Evolutionary conservation across 805 yeast genomes (phyloP), one percentile per base, ranked within the genome.

Genomic region (Kuraishia capsulata): DNA sequence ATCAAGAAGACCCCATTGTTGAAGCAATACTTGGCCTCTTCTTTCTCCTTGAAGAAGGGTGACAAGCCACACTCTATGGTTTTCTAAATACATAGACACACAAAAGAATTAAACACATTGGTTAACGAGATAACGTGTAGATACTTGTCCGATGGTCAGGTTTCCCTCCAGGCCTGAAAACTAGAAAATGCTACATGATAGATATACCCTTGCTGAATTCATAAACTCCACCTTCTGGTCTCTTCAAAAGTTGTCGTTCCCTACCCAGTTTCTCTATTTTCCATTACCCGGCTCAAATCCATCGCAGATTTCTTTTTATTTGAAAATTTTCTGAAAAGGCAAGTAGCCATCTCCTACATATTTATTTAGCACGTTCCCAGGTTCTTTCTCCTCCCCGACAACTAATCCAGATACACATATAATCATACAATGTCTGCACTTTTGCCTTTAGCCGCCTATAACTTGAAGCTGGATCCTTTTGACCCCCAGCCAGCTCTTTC

Each of bases 241-340:
- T 96, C 56, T 81, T 92, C 73, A 89, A 87, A 84, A 78, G 76
- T 72, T 97, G 97, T 71, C 97, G 92, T 79, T 87, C 75, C 71
- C 98, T 97, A 63, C 97, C 92, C 73, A 80, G 84, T 67, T 85
- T 92, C 82, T 87, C 85, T 78, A 92, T 92, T 73, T 90, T 88
- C 81, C 57, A 36, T n/a, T 8, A n/a, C 26, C 26, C 26, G 26
- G 26, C 26, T 23, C 26, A 23, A 23, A 23, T 23, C 26, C 26
- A 23, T 23, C 26, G 8, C 26, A 11, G 10, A 23, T 11, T 8
- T 8, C 26, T 8, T 11, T 8, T 11, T 8, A 23, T 11, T 11
- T 11, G 26, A 23, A 23, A 23, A 23, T 8, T 23, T 23, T 23
- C 8, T 23, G 8, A 8, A 23, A 11, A 23, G 11, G 11, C 8